A percentile compares a stretch with the other conserved stretches of the same genome.
phyloP scores from a whole-genome alignment of 129 eudicot genomes.

The Dittrichia graveolens region DNA sequence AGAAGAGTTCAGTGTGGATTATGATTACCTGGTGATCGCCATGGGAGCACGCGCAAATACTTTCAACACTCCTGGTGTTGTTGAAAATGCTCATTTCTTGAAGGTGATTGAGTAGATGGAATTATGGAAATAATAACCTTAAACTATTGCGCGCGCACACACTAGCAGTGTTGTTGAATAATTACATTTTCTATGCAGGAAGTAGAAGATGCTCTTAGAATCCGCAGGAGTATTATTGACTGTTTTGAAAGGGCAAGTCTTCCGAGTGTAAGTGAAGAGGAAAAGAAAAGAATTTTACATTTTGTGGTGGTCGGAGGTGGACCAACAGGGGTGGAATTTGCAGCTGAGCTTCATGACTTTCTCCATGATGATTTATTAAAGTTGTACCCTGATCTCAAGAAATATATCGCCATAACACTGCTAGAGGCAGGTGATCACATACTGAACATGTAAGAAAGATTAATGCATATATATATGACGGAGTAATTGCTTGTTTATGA shows the following conservation, averaged over 20 bases:
- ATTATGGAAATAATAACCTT: background rate
- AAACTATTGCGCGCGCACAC: too few species aligned
- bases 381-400: conserved; percentile 56
- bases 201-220: conserved; percentile 74
- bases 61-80: conserved; percentile 87
- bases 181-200: conserved; percentile 41
- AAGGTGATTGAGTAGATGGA: conserved; percentile 40
- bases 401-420: conserved; percentile 60
- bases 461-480: too few species aligned
- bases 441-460: conserved; percentile 59
- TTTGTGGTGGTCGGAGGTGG: conserved; percentile 94
- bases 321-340: conserved; percentile 85
- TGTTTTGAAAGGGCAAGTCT: conserved; percentile 83
- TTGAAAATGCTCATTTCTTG: conserved; percentile 70
- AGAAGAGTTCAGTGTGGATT: conserved; percentile 70
- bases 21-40: conserved; percentile 70
- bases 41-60: conserved; percentile 87
- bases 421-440: conserved; percentile 79
- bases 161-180: background rate
- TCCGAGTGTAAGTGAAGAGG: conserved; percentile 66
- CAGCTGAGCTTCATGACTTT: conserved; percentile 86
- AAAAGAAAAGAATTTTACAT: conserved; percentile 68
- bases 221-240: conserved; percentile 66
- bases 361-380: conserved; percentile 58
- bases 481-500: background rate